Conservation (phyloP, 2,329 filamentous ascomycete species). For the Fonsecaea pedrosoi region DNA sequence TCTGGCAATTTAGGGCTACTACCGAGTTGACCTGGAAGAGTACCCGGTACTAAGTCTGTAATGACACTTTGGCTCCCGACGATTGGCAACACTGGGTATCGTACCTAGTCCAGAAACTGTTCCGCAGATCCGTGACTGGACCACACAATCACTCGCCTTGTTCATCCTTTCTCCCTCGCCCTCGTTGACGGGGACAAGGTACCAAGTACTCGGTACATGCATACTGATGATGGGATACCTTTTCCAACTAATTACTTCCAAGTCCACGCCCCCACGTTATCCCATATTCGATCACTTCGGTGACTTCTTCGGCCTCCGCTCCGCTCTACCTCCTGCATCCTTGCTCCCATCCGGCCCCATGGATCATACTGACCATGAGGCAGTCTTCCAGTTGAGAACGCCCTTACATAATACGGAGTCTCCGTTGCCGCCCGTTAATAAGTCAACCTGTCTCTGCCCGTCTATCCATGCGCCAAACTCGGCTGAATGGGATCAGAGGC, state of each 20-base stretch:
- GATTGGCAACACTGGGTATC: too few relatives aligned
- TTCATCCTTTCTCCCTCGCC: background rate
- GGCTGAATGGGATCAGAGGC: background rate
- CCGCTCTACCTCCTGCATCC: background rate
- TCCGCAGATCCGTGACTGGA: background rate
- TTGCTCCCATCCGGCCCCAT: background rate
- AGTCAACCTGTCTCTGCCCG: background rate
- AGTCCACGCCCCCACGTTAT: background rate
- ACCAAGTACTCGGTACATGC: background rate
- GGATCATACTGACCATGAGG: background rate
- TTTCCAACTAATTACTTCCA: too few relatives aligned
- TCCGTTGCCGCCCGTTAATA: background rate
- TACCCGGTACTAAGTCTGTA: too few relatives aligned
- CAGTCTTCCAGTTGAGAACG: background rate
- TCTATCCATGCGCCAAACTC: background rate
- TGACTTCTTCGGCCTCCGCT: background rate
- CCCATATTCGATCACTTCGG: background rate
- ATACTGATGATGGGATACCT: background rate
- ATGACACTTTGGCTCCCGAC: too few relatives aligned
- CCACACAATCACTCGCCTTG: background rate
- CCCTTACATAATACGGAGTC: slow-evolving; percentile 6
- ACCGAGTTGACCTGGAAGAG: background rate
- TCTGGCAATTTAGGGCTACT: background rate
- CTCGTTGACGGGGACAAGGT: background rate
- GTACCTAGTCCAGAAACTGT: background rate